Evolutionary conservation across 2,329 filamentous ascomycete genomes (phyloP).

Genomic region (Alternaria dauci): DNA sequence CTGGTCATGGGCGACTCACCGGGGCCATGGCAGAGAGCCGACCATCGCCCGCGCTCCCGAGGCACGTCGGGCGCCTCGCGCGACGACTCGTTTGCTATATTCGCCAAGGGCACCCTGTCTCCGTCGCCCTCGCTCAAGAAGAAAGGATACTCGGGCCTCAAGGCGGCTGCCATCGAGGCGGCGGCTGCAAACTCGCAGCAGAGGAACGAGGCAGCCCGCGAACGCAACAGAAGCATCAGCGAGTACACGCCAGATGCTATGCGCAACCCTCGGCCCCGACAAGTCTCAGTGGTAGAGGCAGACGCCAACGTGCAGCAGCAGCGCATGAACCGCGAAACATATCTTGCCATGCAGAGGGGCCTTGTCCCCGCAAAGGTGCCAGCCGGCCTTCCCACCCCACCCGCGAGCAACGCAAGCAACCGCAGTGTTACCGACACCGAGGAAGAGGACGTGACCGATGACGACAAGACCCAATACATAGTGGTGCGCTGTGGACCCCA

Average conservation of each 20-base stretch:
- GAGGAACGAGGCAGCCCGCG: slow-evolving; percentile 58
- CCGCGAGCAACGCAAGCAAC: slow-evolving; percentile 72
- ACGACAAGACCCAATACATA: slow-evolving; percentile 56
- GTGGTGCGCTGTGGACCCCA: slow-evolving; percentile 63
- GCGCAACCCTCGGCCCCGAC: slow-evolving; percentile 71
- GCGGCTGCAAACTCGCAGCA: slow-evolving; percentile 44
- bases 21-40: slow-evolving; percentile 53
- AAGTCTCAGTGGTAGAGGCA: slow-evolving; percentile 63
- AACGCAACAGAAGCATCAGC: slow-evolving; percentile 83
- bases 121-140: slow-evolving; percentile 54
- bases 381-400: slow-evolving; percentile 72
- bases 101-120: slow-evolving; percentile 45
- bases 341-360: slow-evolving; percentile 80
- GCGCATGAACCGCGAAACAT: slow-evolving; percentile 76
- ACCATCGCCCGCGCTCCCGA: slow-evolving; percentile 45
- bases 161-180: slow-evolving; percentile 53
- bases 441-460: slow-evolving; percentile 56
- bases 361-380: slow-evolving; percentile 66
- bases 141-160: slow-evolving; percentile 58
- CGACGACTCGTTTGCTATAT: slow-evolving; percentile 44
- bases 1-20: slow-evolving; percentile 54
- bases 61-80: slow-evolving; percentile 42
- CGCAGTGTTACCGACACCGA: slow-evolving; percentile 65
- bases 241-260: slow-evolving; percentile 82
- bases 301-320: slow-evolving; percentile 61